Percentiles rank a stretch among this genome's conserved stretches.
These are phyloP conservation scores for Eustoma russellianum DNA, from an alignment of 257 asterid species.

Conservation along the genomic window DNA sequence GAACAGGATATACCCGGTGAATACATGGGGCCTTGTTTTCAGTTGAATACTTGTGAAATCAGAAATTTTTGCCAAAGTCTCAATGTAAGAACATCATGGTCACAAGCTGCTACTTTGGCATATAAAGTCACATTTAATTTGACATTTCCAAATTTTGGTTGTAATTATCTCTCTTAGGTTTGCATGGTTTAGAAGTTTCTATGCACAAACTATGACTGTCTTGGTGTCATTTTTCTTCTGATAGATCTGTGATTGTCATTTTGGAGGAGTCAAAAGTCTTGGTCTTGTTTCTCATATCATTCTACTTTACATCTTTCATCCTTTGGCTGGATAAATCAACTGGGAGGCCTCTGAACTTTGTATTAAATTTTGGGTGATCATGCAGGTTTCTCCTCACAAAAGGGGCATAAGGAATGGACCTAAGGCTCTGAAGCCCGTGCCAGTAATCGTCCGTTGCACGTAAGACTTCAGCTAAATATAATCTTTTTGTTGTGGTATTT, in stretches of 20 bases:
- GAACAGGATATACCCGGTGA: no score
- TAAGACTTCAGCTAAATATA: slow-evolving; percentile 29
- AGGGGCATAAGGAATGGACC: slow-evolving; percentile 95
- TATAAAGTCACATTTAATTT: background rate
- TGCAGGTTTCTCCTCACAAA: slow-evolving; percentile 77
- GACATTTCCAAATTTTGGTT: no score
- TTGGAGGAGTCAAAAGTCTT: background rate
- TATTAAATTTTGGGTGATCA: slow-evolving; percentile 4
- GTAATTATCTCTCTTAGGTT: background rate
- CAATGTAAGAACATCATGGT: no score
- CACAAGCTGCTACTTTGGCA: no score
- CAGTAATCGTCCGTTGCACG: slow-evolving; percentile 93
- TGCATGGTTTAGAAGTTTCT: background rate
- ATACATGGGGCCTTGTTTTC: no score
- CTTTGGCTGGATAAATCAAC: background rate
- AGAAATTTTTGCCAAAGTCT: no score
- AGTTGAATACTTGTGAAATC: no score
- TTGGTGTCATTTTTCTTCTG: background rate
- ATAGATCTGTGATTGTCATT: background rate
- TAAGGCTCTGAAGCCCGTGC: slow-evolving; percentile 92
- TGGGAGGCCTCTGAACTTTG: background rate
- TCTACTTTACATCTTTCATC: background rate
- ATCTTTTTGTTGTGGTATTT: no score
- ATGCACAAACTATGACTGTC: no score
- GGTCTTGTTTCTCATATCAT: background rate